Conservation (phyloP, 2,329 filamentous ascomycete genomes). For the Penicillium sp. region DNA sequence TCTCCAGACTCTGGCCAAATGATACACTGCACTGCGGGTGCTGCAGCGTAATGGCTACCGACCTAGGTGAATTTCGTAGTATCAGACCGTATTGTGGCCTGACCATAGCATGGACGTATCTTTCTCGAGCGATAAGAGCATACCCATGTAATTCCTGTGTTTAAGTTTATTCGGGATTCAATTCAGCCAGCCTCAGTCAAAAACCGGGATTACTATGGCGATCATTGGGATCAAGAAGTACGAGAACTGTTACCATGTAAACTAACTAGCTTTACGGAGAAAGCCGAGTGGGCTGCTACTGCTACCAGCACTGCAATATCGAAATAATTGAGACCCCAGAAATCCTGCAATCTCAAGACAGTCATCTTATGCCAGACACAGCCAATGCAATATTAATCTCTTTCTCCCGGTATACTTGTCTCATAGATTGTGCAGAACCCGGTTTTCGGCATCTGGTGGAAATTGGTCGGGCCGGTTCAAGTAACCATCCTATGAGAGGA, state of each 20-base stretch:
- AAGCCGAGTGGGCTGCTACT: background rate
- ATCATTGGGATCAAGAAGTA: slow-evolving; percentile 1
- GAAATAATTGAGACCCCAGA: background rate
- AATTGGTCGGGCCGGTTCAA: background rate
- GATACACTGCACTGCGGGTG: background rate
- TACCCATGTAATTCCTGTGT: background rate
- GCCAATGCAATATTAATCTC: background rate
- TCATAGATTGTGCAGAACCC: background rate
- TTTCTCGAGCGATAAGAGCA: background rate
- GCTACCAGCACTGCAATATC: background rate
- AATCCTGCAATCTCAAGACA: no score
- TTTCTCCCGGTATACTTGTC: background rate
- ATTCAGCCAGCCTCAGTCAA: background rate
- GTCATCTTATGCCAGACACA: background rate
- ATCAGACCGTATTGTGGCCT: background rate
- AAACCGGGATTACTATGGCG: background rate
- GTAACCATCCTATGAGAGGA: slow-evolving; percentile 2
- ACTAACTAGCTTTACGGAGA: background rate
- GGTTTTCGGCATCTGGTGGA: background rate
- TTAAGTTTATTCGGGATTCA: background rate
- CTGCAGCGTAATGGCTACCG: background rate
- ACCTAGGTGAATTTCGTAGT: background rate
- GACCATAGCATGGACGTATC: background rate
- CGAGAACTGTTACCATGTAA: background rate
- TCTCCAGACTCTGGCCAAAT: background rate